Conservation (phyloP, 257 asterid genomes). For the Fraxinus anomala region DNA sequence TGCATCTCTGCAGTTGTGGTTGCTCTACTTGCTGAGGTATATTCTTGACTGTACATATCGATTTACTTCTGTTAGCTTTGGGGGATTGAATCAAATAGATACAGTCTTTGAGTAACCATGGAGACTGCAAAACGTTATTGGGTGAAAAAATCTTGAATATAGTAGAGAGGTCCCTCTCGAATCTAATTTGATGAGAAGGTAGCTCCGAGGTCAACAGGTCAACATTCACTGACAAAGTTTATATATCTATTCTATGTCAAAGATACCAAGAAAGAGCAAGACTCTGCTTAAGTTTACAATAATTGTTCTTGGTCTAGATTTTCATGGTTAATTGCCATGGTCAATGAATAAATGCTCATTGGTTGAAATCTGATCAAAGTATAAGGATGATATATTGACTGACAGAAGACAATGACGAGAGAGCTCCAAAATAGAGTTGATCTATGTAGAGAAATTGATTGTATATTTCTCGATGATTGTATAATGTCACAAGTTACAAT, state of each 20-base stretch:
- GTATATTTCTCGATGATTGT: too few relatives aligned
- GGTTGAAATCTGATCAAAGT: neutral
- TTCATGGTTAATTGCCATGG: neutral
- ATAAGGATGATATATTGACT: neutral
- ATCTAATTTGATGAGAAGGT: neutral
- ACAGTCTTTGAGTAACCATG: conserved; percentile 1
- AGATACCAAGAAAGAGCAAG: neutral
- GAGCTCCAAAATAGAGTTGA: neutral
- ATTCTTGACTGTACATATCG: conserved; percentile 2
- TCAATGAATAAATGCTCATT: neutral
- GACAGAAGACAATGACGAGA: neutral
- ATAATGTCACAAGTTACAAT: too few relatives aligned
- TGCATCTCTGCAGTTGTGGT: conserved; percentile 99
- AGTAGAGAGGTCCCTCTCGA: neutral
- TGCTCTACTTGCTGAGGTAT: conserved; percentile 96
- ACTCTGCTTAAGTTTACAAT: neutral
- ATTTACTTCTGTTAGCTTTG: neutral
- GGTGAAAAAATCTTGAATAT: conserved; percentile 8
- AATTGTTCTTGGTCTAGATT: conserved; percentile 4
- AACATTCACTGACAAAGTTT: neutral
- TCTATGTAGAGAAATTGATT: neutral
- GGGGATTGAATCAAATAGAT: conserved; percentile 4
- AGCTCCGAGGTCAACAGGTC: neutral
- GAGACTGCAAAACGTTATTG: conserved; percentile 2
- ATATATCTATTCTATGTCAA: neutral